Base-by-base conservation (phyloP, 2,329 filamentous ascomycete species). In the Davidsoniella neocaledoniae region DNA sequence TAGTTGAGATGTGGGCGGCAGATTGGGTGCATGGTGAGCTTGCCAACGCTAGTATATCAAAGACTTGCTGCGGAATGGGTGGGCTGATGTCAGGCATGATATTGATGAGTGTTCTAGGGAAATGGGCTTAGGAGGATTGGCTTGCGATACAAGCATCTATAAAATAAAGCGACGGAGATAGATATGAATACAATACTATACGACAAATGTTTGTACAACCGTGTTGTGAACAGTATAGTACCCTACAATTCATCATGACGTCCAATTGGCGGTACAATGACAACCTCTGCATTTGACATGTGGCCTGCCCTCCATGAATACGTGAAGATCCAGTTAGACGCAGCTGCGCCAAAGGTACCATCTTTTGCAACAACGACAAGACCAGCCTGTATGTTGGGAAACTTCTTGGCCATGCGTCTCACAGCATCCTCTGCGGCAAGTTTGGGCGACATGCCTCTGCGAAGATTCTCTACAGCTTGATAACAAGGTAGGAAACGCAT, bases 1-100 rank as follows among this genome's bases (percentile, higher is more conserved):
- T 87, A 1, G 82, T 87, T 0, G 83, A 87, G 65, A 86, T 88
- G 81, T 80, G 79, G 76, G 80, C 80, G 2, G 68, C 73, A 39
- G 83, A 88, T 59, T 88, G 83, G 83, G 72, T 76, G 57, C 67
- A 67, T 1, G 73, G 72, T 16, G 75, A 81, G 58, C 62, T 83
- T 60, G 61, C 71, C 14, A 63, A 73, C 26, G 71, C 78, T 0
- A 61, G 70, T 0, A 37, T 69, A 1, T 25, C 67, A 0, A 71
- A 68, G 51, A 76, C 76, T 0, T 36, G 60, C 1, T 60, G 73
- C 7, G 79, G 71, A 0, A 62, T 74, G 33, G 38, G 70, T 3
- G 71, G 72, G 4, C 63, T 86, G 43, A 55, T 84, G 2, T 61
- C 68, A 0, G 83, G 83, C 1, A 67, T 86, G 66, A 66, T 73